Conservation (phyloP, 2,329 filamentous ascomycete species). For the Talaromyces sp. region DNA sequence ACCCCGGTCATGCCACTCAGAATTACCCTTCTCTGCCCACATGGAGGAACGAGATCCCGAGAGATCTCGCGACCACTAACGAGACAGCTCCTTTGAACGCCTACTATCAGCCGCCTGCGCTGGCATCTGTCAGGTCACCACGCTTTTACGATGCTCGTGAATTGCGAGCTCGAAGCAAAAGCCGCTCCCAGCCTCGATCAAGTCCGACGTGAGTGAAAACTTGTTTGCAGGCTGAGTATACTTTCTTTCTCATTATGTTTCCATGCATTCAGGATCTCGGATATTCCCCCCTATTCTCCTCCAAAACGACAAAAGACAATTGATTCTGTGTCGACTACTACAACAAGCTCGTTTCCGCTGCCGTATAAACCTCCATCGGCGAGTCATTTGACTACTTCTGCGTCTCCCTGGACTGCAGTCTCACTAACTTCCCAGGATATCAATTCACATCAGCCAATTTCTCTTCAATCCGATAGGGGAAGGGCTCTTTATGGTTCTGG, state of each 20-base stretch:
- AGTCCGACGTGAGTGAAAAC: slow-evolving; percentile 10
- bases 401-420: neutral
- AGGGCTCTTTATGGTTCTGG: neutral
- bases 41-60: slow-evolving; percentile 4
- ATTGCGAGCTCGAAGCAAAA: slow-evolving; percentile 1
- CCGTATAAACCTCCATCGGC: slow-evolving; percentile 8
- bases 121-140: slow-evolving; percentile 1
- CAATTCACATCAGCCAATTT: neutral
- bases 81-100: slow-evolving; percentile 1
- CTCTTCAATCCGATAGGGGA: neutral
- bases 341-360: slow-evolving; percentile 5
- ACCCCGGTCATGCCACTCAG: slow-evolving; percentile 4
- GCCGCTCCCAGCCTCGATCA: slow-evolving; percentile 3
- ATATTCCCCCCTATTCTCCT: neutral
- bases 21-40: neutral
- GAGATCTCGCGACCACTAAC: slow-evolving; percentile 6
- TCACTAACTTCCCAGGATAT: slow-evolving; percentile 6
- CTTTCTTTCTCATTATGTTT: neutral
- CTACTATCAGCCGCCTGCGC: neutral
- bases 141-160: slow-evolving; percentile 2
- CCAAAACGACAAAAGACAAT: neutral
- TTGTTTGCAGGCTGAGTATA: neutral
- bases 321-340: neutral
- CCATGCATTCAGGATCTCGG: neutral
- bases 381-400: neutral